A percentile compares a stretch with the other conserved stretches of the same genome.
Evolutionary conservation across 306 rosid genomes (phyloP).

Genomic region (Potentilla sterilis): DNA sequence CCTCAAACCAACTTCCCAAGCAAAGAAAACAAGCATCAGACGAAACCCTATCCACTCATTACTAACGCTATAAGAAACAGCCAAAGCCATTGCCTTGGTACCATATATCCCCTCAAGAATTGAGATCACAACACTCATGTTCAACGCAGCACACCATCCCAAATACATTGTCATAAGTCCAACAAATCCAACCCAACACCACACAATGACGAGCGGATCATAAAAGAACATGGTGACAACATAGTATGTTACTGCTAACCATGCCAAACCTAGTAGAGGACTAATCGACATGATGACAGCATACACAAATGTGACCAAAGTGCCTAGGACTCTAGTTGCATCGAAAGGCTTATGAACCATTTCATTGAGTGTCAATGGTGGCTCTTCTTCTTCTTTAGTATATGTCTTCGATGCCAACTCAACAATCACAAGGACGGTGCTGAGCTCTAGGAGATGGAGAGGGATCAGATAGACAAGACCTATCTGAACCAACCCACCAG

Average conservation of each 20-base stretch:
- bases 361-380: slow-evolving; percentile 5
- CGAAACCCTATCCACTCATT: slow-evolving; percentile 34
- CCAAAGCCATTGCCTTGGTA: slow-evolving; percentile 34
- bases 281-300: not conserved
- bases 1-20: slow-evolving; percentile 41
- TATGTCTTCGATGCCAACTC: slow-evolving; percentile 11
- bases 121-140: slow-evolving; percentile 54
- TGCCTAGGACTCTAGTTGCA: not conserved
- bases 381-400: slow-evolving; percentile 4
- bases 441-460: slow-evolving; percentile 16
- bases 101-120: slow-evolving; percentile 43
- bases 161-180: slow-evolving; percentile 28
- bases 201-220: not conserved
- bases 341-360: slow-evolving; percentile 12
- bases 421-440: not conserved
- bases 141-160: slow-evolving; percentile 55
- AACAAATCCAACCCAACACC: slow-evolving; percentile 17
- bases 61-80: slow-evolving; percentile 40
- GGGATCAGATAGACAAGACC: slow-evolving; percentile 13
- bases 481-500: not conserved
- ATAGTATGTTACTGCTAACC: not conserved
- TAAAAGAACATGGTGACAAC: not conserved
- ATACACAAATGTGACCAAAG: slow-evolving; percentile 13
- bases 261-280: slow-evolving; percentile 3
- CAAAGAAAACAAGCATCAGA: slow-evolving; percentile 50